Conservation (phyloP, 345 rosid genomes). For the Trapa bicornis region DNA sequence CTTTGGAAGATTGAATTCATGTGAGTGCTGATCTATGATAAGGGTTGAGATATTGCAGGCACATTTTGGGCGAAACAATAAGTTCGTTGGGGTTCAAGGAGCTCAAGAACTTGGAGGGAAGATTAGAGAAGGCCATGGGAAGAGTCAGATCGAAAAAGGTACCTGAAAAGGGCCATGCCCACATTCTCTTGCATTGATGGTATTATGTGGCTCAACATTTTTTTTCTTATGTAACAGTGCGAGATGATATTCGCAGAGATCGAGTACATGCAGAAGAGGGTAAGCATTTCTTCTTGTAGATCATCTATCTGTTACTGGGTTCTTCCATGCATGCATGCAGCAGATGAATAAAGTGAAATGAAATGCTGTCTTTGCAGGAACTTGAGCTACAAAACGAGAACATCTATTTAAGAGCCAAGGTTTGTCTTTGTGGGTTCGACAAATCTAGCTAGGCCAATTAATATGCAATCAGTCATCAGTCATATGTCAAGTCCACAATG, state of each 20-base stretch:
- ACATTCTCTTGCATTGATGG: too few species aligned
- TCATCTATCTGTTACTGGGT: too few species aligned
- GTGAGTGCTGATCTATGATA: neutral
- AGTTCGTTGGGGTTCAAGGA: slow-evolving; percentile 49
- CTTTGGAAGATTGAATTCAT: neutral
- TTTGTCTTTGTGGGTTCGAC: neutral
- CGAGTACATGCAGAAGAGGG: slow-evolving; percentile 93
- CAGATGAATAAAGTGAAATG: neutral
- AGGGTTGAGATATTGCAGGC: slow-evolving; percentile 20
- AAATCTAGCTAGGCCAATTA: too few species aligned
- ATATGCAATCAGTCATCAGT: neutral
- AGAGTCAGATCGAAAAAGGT: slow-evolving; percentile 90
- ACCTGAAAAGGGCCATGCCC: neutral
- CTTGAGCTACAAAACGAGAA: slow-evolving; percentile 73
- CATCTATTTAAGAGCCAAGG: slow-evolving; percentile 64
- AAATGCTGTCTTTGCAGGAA: slow-evolving; percentile 31
- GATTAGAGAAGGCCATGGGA: slow-evolving; percentile 72
- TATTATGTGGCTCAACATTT: too few species aligned
- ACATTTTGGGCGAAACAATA: slow-evolving; percentile 75
- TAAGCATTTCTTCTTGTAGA: slow-evolving; percentile 12
- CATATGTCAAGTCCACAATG: neutral
- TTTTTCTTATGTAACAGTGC: slow-evolving; percentile 29
- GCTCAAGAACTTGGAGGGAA: slow-evolving; percentile 61
- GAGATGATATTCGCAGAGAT: slow-evolving; percentile 77
- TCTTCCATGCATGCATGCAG: too few species aligned